These are phyloP conservation scores for Amanita phalloides DNA, from an alignment of 768 basidiomycete genomes.

Conservation along the genomic window DNA sequence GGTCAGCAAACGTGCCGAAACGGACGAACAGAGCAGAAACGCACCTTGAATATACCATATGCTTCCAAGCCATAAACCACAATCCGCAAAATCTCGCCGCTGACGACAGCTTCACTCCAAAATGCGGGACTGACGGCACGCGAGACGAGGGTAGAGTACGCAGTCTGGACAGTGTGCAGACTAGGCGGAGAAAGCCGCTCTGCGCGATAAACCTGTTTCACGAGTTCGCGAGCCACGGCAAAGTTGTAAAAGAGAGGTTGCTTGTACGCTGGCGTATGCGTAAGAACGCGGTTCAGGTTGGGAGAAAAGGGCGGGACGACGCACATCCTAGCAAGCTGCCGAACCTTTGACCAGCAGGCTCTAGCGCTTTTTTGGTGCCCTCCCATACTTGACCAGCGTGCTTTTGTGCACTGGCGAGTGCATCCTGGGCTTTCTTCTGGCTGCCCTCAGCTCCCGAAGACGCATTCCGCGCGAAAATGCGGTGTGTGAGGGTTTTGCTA, in stretches of 20 bases:
- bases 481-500: constrained; percentile 19
- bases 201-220: constrained; percentile 63
- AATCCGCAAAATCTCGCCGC: constrained; percentile 58
- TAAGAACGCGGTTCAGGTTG: not conserved
- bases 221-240: constrained; percentile 61
- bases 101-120: constrained; percentile 48
- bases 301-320: constrained; percentile 5
- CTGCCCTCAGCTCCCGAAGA: constrained; percentile 35
- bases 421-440: constrained; percentile 66
- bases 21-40: constrained; percentile 10
- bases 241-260: constrained; percentile 75
- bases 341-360: constrained; percentile 39
- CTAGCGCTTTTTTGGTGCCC: constrained; percentile 33
- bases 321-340: constrained; percentile 43
- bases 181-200: constrained; percentile 69
- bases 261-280: constrained; percentile 44
- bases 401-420: constrained; percentile 47
- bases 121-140: constrained; percentile 47
- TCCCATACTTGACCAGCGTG: constrained; percentile 42
- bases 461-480: constrained; percentile 26
- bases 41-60: constrained; percentile 81
- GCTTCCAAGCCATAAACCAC: constrained; percentile 77
- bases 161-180: constrained; percentile 37
- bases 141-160: constrained; percentile 56
- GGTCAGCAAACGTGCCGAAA: not conserved